Conservation (phyloP, 2,329 filamentous ascomycete genomes). For the Grosmannia penicillata region DNA sequence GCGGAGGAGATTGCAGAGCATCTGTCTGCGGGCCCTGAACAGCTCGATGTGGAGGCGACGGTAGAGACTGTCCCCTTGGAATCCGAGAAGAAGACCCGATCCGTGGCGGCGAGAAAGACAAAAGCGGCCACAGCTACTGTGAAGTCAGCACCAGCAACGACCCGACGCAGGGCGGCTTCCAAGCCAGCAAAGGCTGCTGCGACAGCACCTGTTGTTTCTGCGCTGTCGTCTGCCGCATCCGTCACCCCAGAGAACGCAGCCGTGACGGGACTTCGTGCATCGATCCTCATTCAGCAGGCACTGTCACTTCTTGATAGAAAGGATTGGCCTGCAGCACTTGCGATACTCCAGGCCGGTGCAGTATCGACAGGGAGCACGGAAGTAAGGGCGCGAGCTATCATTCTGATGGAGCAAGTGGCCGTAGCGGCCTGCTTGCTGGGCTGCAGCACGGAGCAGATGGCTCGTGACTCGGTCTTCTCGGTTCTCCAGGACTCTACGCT, state of each 20-base stretch:
- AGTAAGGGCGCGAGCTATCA: slow-evolving; percentile 13
- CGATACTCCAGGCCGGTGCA: slow-evolving; percentile 28
- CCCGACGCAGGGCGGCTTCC: slow-evolving; percentile 15
- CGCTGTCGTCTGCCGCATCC: not conserved
- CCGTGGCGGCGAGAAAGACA: slow-evolving; percentile 8
- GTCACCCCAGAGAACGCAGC: slow-evolving; percentile 10
- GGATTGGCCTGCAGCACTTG: slow-evolving; percentile 43
- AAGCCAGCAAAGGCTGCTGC: slow-evolving; percentile 11
- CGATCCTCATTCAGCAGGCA: slow-evolving; percentile 27
- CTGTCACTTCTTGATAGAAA: slow-evolving; percentile 30
- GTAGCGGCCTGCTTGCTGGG: slow-evolving; percentile 54
- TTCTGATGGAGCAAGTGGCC: slow-evolving; percentile 39
- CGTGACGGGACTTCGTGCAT: slow-evolving; percentile 19
- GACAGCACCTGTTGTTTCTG: not conserved
- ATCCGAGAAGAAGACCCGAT: not conserved
- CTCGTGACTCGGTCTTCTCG: slow-evolving; percentile 70
- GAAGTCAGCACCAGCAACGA: slow-evolving; percentile 5
- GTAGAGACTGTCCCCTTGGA: not conserved
- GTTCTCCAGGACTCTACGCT: slow-evolving; percentile 87
- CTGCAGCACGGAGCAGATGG: slow-evolving; percentile 57
- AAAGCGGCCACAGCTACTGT: slow-evolving; percentile 14
- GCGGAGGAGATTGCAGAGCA: slow-evolving; percentile 26
- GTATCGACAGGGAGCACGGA: slow-evolving; percentile 13
- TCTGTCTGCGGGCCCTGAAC: not conserved
- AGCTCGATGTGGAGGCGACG: too few species aligned